Evolutionary conservation across 768 basidiomycete genomes (phyloP).

Genomic region (Lactarius sp.): DNA sequence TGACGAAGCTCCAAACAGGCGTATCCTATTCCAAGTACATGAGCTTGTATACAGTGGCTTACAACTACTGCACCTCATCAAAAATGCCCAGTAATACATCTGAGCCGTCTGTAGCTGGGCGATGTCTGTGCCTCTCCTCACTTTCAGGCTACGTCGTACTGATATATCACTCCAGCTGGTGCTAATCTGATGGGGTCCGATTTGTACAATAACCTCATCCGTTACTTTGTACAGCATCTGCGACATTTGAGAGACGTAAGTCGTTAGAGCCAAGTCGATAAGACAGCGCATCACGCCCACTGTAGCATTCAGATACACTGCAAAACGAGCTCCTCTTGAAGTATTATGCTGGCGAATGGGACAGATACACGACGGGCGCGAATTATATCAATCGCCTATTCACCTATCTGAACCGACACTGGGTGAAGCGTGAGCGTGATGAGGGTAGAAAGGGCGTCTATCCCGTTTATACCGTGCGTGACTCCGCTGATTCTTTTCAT

Average conservation of each 20-base stretch:
- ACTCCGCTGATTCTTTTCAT: background rate
- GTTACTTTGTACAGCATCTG: conserved; percentile 84
- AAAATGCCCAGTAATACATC: conserved; percentile 56
- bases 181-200: conserved; percentile 97
- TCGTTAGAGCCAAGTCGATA: conserved; percentile 31
- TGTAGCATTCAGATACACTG: conserved; percentile 68
- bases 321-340: conserved; percentile 85
- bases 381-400: conserved; percentile 97
- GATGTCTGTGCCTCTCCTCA: conserved; percentile 47
- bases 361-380: conserved; percentile 93
- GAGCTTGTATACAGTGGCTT: conserved; percentile 86
- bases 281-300: conserved; percentile 3
- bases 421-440: conserved; percentile 97
- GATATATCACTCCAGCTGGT: conserved; percentile 49
- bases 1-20: conserved; percentile 85
- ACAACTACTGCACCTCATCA: conserved; percentile 96
- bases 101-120: conserved; percentile 37
- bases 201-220: conserved; percentile 90
- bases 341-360: conserved; percentile 93
- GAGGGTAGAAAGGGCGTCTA: conserved; percentile 95
- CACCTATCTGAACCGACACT: conserved; percentile 97
- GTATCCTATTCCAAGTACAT: conserved; percentile 89
- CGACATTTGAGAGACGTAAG: conserved; percentile 57
- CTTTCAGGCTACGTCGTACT: background rate
- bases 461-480: conserved; percentile 86